A percentile compares a stretch with the other conserved stretches of the same genome.
Conservation (phyloP, 164 flowering plant species). For the Vitis rupestris region DNA sequence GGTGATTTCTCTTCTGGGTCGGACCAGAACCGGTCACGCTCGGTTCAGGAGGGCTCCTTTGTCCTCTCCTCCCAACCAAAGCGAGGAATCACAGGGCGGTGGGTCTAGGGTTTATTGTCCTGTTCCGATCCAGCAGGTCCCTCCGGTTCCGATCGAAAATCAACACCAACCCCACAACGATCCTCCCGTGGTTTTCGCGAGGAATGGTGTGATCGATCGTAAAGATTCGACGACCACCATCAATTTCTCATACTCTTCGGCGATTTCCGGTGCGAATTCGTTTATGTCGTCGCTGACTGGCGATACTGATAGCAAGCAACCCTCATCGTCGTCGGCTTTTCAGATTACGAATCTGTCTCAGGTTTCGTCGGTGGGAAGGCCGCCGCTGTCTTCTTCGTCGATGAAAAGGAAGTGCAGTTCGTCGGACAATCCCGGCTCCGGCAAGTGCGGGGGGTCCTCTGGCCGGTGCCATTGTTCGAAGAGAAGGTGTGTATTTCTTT, state of each 20-base stretch:
- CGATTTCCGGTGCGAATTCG: slow-evolving; percentile 30
- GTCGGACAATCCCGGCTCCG: slow-evolving; percentile 52
- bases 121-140: slow-evolving; percentile 69
- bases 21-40: slow-evolving; percentile 87
- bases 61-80: background rate
- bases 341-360: slow-evolving; percentile 53
- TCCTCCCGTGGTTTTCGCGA: background rate
- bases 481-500: slow-evolving; percentile 44
- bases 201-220: slow-evolving; percentile 21
- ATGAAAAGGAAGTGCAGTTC: slow-evolving; percentile 67
- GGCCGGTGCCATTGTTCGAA: slow-evolving; percentile 89
- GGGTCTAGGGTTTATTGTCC: slow-evolving; percentile 46
- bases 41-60: slow-evolving; percentile 81
- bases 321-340: slow-evolving; percentile 44
- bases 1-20: slow-evolving; percentile 77
- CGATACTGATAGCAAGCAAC: slow-evolving; percentile 48
- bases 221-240: slow-evolving; percentile 37
- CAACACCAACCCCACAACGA: slow-evolving; percentile 5
- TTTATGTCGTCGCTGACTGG: slow-evolving; percentile 63
- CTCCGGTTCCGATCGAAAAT: slow-evolving; percentile 30
- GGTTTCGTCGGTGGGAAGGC: slow-evolving; percentile 48
- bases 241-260: slow-evolving; percentile 50
- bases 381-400: slow-evolving; percentile 55
- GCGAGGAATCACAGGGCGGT: slow-evolving; percentile 1
- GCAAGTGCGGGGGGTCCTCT: slow-evolving; percentile 48